Evolutionary conservation across 106 monocot species (phyloP).

Genomic region (Vanilla planifolia): DNA sequence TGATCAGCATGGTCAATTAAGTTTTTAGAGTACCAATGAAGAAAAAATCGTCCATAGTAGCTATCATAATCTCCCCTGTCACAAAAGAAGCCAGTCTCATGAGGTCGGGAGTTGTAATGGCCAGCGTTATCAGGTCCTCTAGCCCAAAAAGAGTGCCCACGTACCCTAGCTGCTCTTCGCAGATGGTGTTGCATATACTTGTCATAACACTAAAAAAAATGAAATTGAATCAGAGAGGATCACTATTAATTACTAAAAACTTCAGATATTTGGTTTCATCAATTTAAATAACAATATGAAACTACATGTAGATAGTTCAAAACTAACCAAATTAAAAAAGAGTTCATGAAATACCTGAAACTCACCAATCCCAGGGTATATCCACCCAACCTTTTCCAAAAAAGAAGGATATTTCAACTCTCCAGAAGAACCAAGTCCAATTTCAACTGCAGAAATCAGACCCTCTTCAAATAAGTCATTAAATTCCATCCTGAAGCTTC

Average conservation of each 20-base stretch:
- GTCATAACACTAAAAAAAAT: conserved; percentile 77
- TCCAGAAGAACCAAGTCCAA: conserved; percentile 83
- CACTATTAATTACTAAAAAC: too few species aligned
- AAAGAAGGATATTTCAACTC: conserved; percentile 88
- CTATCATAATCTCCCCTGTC: conserved; percentile 89
- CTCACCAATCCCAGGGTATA: conserved; percentile 96
- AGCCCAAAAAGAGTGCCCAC: conserved; percentile 87
- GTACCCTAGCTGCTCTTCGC: conserved; percentile 55
- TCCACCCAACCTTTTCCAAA: conserved; percentile 85
- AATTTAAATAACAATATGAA: too few species aligned
- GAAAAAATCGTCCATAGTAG: conserved; percentile 93
- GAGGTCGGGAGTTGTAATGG: conserved; percentile 82
- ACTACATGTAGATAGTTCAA: background rate
- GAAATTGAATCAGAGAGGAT: background rate
- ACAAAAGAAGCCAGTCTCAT: conserved; percentile 93
- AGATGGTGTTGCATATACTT: conserved; percentile 81
- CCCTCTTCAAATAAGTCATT: conserved; percentile 64
- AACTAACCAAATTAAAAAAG: too few species aligned
- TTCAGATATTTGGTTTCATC: too few species aligned
- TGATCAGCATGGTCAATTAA: conserved; percentile 80
- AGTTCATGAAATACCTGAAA: conserved; percentile 72
- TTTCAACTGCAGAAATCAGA: conserved; percentile 71
- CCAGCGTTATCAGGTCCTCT: conserved; percentile 90
- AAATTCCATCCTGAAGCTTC: conserved; percentile 92
- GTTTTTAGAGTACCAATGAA: conserved; percentile 74